phyloP scores from a whole-genome alignment of 2,329 filamentous ascomycete species.

The Pseudogymnoascus sp. region DNA sequence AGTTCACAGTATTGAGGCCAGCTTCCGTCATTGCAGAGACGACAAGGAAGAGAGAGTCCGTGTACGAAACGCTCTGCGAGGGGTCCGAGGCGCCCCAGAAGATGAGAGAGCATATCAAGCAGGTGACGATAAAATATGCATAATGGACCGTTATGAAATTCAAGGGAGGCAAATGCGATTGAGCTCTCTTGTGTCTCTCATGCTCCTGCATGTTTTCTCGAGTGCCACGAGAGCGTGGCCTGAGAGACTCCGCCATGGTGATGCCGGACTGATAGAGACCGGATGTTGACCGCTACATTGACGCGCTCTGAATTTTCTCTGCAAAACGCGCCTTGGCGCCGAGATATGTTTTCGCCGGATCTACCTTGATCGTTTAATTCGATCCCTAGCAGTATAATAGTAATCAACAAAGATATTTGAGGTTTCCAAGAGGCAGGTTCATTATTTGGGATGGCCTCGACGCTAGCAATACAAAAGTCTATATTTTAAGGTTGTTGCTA shows the following conservation, averaged over 20 bases:
- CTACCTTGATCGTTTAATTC: neutral
- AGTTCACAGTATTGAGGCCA: slow-evolving; percentile 60
- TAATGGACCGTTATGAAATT: slow-evolving; percentile 63
- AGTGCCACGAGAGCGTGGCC: neutral
- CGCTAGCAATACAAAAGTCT: neutral
- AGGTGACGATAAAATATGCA: slow-evolving; percentile 54
- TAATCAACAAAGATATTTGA: neutral
- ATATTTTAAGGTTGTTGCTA: neutral
- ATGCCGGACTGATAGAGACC: neutral
- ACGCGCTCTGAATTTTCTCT: neutral
- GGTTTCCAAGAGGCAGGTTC: neutral
- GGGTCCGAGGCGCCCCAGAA: slow-evolving; percentile 54
- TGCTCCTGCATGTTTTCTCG: neutral
- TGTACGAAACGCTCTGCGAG: slow-evolving; percentile 46
- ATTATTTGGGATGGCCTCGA: neutral
- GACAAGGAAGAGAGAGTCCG: slow-evolving; percentile 59
- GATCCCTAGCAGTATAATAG: neutral
- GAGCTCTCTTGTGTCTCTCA: neutral
- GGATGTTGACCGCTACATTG: neutral
- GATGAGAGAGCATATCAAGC: slow-evolving; percentile 49
- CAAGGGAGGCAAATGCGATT: slow-evolving; percentile 34
- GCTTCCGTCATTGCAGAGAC: slow-evolving; percentile 61
- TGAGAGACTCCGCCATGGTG: neutral
- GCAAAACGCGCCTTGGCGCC: neutral
- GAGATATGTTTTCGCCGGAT: neutral